Evolutionary conservation across 768 basidiomycete genomes (phyloP).

Genomic region (Tylopilus sp.): DNA sequence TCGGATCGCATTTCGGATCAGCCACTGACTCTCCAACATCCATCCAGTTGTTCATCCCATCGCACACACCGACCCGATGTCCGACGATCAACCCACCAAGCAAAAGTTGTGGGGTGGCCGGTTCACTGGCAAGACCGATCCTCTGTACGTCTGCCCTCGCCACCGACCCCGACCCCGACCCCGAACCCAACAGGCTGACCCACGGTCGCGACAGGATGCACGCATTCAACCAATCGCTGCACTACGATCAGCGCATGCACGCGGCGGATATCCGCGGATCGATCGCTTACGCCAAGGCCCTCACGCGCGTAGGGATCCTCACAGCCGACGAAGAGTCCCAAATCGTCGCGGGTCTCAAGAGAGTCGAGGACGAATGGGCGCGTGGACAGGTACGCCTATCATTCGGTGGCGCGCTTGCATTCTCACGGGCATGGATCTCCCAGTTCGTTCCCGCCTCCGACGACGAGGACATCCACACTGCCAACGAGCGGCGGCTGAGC

Average conservation of each 20-base stretch:
- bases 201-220: conserved; percentile 75
- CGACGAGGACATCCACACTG: conserved; percentile 99
- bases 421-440: too few relatives aligned
- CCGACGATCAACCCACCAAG: conserved; percentile 43
- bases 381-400: conserved; percentile 57
- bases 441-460: conserved; percentile 80
- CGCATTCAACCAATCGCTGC: conserved; percentile 93
- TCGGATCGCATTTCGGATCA: too few relatives aligned
- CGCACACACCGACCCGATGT: conserved; percentile 19
- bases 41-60: too few relatives aligned
- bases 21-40: too few relatives aligned
- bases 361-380: conserved; percentile 85
- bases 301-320: conserved; percentile 78
- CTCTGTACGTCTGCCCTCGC: conserved; percentile 6
- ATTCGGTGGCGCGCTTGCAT: too few relatives aligned
- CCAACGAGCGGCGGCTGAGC: conserved; percentile 91
- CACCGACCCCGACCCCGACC: neutral
- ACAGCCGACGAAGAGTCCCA: conserved; percentile 68
- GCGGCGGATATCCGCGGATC: conserved; percentile 89
- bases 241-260: conserved; percentile 94
- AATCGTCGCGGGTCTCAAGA: conserved; percentile 70
- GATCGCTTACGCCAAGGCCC: conserved; percentile 91
- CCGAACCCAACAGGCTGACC: too few relatives aligned
- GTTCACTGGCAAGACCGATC: conserved; percentile 88
- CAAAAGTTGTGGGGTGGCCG: conserved; percentile 88